Base-by-base conservation (phyloP, 768 basidiomycete species). In the Agaricus sinodeliciosus region DNA sequence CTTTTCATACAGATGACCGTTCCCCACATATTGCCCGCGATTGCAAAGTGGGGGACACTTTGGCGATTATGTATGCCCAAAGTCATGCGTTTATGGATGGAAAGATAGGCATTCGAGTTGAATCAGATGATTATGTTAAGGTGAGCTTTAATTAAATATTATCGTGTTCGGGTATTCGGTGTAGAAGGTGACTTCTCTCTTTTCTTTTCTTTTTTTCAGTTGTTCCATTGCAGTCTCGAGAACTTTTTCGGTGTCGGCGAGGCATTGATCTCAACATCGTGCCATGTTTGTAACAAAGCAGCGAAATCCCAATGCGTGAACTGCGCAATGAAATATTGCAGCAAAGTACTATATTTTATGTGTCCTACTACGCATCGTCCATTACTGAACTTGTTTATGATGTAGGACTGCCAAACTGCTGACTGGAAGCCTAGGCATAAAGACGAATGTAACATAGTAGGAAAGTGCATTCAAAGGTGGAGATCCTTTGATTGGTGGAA, bases 11-110 rank as follows among this genome's bases (percentile, higher is more conserved):
- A 15, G 57, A 57, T 8, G 59, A 62, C 11, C 31, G 52, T 11
- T 45, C 54, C 4, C 57, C 57, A 8, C 34, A 27, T 25, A 42
- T 55, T 7, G 8, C 34, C 16, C 19, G 34, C 3, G 40, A 50
- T 12, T 57, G 55, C 31, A 31, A 54, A 25, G 49, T 51, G 13
- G 59, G 59, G 13, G 49, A 55, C 18, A 60, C 59, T 2, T 31
- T 60, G 12, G 54, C 54, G 16, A 51, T 60, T 13, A 60, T 60
- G 59, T 58, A 60, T 35, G 59, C 57, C 25, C 42, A 51, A 22
- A 52, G 54, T 36, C 59, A 60, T 49, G 11, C 4, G 7, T 60
- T 60, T 26, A 18, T 39, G 26, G 59, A 60, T 36, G 59, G 59
- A n/a, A 47, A 60, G 26, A 16, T 44, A n/a, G 59, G 59, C 2